These are phyloP conservation scores for Apiosordaria backusii DNA, from an alignment of 495 filamentous ascomycete genomes.

Conservation along the genomic window DNA sequence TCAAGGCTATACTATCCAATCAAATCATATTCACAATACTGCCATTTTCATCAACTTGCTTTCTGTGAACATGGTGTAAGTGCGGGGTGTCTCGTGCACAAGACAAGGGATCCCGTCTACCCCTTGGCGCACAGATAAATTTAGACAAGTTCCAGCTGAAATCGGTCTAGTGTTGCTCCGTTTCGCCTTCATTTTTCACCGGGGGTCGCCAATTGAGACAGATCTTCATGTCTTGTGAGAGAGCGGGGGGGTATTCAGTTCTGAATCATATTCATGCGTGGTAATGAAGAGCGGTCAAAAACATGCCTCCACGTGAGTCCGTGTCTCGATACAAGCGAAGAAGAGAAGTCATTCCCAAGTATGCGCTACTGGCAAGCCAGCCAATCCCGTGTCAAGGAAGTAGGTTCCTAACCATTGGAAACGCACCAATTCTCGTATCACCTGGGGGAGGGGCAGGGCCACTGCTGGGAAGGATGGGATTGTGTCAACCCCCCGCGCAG, in stretches of 20 bases:
- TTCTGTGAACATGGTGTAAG: neutral
- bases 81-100: neutral
- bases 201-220: neutral
- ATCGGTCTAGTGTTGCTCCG: conserved; percentile 3
- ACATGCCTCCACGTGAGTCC: neutral
- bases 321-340: neutral
- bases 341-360: neutral
- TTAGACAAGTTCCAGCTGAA: conserved; percentile 1
- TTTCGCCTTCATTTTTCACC: neutral
- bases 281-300: neutral
- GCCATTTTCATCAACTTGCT: neutral
- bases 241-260: neutral
- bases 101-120: neutral
- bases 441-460: neutral
- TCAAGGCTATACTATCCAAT: neutral
- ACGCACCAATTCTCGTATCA: neutral
- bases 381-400: neutral
- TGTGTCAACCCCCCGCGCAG: neutral
- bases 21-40: neutral
- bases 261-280: neutral
- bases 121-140: neutral
- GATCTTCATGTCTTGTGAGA: neutral
- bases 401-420: neutral
- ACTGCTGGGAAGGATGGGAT: neutral
- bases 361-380: neutral